phyloP scores from a whole-genome alignment of 495 filamentous ascomycete species.

The Sphaerosporella brunnea region DNA sequence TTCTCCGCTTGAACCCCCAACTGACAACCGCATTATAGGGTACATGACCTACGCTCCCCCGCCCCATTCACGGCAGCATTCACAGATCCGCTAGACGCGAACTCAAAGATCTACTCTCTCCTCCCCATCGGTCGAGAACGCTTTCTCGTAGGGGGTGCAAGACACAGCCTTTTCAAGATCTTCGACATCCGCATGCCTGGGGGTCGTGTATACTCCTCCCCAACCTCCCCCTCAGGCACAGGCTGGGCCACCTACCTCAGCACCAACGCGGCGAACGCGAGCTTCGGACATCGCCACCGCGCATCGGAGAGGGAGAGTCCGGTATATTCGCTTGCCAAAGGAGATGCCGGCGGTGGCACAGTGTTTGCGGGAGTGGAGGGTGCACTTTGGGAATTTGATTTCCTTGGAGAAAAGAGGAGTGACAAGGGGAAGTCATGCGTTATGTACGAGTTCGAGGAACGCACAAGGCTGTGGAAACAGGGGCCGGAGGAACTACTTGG shows the following conservation, averaged over 20 bases:
- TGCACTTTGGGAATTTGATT: slow-evolving; percentile 17
- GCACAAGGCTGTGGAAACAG: slow-evolving; percentile 2
- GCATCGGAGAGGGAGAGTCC: slow-evolving; percentile 4
- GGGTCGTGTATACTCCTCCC: slow-evolving; percentile 25
- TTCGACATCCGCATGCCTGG: slow-evolving; percentile 46
- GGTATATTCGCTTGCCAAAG: slow-evolving; percentile 14
- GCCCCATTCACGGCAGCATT: slow-evolving; percentile 33
- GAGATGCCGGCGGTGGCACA: slow-evolving; percentile 3
- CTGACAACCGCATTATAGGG: slow-evolving; percentile 27
- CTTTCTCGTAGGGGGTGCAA: slow-evolving; percentile 40
- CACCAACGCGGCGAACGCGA: not conserved
- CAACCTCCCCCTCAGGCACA: not conserved
- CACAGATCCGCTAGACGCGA: slow-evolving; percentile 38
- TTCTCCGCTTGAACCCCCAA: not conserved
- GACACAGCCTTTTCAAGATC: slow-evolving; percentile 42
- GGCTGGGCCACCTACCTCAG: slow-evolving; percentile 19
- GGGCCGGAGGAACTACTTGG: not conserved
- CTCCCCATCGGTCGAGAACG: slow-evolving; percentile 37
- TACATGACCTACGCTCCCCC: slow-evolving; percentile 49
- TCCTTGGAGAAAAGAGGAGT: not conserved
- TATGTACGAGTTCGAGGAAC: slow-evolving; percentile 4
- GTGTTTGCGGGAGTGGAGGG: slow-evolving; percentile 18
- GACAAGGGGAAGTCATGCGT: not conserved
- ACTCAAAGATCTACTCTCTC: slow-evolving; percentile 41
- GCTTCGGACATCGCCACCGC: not conserved